Evolutionary conservation across 352 stramenopile genomes (phyloP), one percentile per base, ranked within the genome.

Genomic region (Globisporangium paroecandrum): DNA sequence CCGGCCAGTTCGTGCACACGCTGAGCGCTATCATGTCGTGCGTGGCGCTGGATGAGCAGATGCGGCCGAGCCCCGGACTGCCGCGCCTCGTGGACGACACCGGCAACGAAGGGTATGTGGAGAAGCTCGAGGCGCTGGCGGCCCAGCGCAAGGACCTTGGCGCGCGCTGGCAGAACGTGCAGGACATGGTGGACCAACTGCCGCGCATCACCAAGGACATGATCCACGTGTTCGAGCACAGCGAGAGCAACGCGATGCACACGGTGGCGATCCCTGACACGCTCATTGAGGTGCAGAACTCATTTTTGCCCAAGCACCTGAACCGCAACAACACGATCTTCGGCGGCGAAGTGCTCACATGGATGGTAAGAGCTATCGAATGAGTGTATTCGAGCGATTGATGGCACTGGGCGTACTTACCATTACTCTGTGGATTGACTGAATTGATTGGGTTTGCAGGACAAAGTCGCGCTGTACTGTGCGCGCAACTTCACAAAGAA

Each of bases 301-400:
- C 76, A 41, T 90, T 90, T 64, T 38, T 87, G 67, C 83, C 83
- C 34, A 91, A 91, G 69, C 81, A 91, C 67, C 41, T 91, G 46
- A 91, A 89, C 73, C 77, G 78, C 29, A 90, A 90, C 77, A 85
- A 90, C 67, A 90, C 82, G 59, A 89, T 89, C 54, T 89, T 89
- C 66, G 82, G 82, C 4, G 82, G 79, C n/a, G 82, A 90, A 69
- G 74, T 89, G 60, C 64, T 66, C 68, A 63, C 62, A 49, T 72
- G 63, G 34, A 49, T 71, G 68, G 43, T 51, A 22, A 51, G 43
- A 8, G 41, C 43, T 3, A 22, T 22, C 4, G 0, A 51, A 51
- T 8, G 18, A 22, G 5, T 22, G 43, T 20, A 10, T 22, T 20
- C n/a, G 18, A 51, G 43, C 43, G 0, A 51, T 51, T 12, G 43